Base-by-base conservation (phyloP, 2,329 filamentous ascomycete genomes). In the Ascochyta rabiei region DNA sequence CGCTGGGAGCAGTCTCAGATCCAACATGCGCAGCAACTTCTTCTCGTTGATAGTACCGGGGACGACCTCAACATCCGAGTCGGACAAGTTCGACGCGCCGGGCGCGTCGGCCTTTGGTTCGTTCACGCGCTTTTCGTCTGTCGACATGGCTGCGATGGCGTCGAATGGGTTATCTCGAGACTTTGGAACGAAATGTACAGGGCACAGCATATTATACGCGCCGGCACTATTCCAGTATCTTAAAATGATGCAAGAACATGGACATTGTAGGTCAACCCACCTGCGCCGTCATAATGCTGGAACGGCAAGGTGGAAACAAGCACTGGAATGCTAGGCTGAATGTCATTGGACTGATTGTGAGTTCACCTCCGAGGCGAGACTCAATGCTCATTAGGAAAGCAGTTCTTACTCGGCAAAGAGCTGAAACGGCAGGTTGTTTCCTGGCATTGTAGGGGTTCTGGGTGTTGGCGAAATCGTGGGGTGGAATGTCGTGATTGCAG, bases 21-120 rank as follows among this genome's bases (percentile, higher is more conserved):
- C 80, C 37, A 80, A 81, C 76, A 83, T 89, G 9, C 86, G 77
- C 6, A 89, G 63, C 2, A 90, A 73, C 0, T 77, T 75, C 35
- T 78, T 82, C 64, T 89, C 86, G 49, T 84, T 81, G 28, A 88
- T 67, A 5, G 41, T 7, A 0, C 41, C 47, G 1, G 61, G 44
- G 9, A 58, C 12, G 34, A 64, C 60, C 35, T 72, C 69, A 13
- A 73, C 21, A 30, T 74, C 71, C 0, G 66, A 68, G 13, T 67
- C 60, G 5, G 66, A 69, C 8, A 61, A 46, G 6, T 48, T 62
- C 6, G 67, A 67, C 9, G 60, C 61, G 12, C 56, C 59, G 19
- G 62, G 64, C 18, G 51, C 61, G 12, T 52, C 30, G 9, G 59
- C 54, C 33, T 62, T 55, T 13, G 46, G 40, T 18, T 51, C 52